Evolutionary conservation across 2,329 filamentous ascomycete species (phyloP), one percentile per base, ranked within the genome.

Genomic region (Rutstroemia sydowiana): DNA sequence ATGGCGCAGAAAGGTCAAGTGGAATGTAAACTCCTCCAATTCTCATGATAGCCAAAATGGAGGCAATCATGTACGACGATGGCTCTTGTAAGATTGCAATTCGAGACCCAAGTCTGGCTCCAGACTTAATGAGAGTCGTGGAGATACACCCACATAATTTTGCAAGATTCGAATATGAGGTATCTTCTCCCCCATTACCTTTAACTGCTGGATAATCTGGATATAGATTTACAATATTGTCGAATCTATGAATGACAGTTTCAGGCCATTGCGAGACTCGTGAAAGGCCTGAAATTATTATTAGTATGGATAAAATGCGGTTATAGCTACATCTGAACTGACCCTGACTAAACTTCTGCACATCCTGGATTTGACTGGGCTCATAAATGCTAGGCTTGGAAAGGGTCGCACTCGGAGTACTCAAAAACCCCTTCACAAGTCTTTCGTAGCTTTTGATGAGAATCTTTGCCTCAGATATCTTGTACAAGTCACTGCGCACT

Each of bases 1-100:
- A n/a, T n/a, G n/a, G n/a, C n/a, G n/a, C n/a, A n/a, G n/a, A n/a
- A 32, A n/a, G 16, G 11, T 70, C 68, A 11, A 71, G 42, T 0
- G 68, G 68, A 7, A 69, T 49, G 42, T 69, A 70, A 5, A 61
- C 53, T 6, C 59, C 65, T 3, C 68, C 67, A 21, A 65, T 52
- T 1, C 60, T 55, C 42, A 66, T 44, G 20, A 69, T 63, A 5
- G 66, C 68, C 3, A 71, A 55, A 44, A 68, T 53, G 3, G 65
- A 67, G 39, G 59, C 62, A 28, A 65, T 58, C 57, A 59, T 63
- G 40, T 64, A 55, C 8, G 51, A 42, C n/a, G 49, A 46, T 7
- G 57, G 51, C 14, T 60, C 54, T 20, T 54, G 51, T 21, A 48
- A 51, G 13, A 56, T 54, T 26, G 34, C 51, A 2, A 56, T 46